Evolutionary conservation across 305 asterid genomes (phyloP).

Genomic region (Fraxinus platypoda): DNA sequence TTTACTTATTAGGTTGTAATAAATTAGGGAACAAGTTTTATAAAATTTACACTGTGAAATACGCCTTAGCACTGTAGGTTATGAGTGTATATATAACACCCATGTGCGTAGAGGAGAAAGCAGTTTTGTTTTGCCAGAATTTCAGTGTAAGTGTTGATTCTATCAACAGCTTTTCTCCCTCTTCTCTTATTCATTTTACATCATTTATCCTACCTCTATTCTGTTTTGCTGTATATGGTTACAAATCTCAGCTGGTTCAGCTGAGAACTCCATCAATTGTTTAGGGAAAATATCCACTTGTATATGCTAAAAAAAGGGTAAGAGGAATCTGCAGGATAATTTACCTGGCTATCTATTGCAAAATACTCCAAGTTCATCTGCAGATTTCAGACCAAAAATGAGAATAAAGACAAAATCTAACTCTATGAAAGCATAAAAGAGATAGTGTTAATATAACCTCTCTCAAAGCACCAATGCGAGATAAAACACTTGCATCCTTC

Average conservation of each 20-base stretch:
- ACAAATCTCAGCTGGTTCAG: background rate
- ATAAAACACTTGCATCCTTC: constrained; percentile 75
- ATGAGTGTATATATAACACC: background rate
- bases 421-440: constrained; percentile 16
- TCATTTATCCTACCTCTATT: background rate
- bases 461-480: constrained; percentile 97
- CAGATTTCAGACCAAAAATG: constrained; percentile 37
- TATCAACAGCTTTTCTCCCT: background rate
- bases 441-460: constrained; percentile 52
- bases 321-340: constrained; percentile 22
- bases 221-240: background rate
- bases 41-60: background rate
- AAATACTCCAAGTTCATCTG: constrained; percentile 99
- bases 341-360: constrained; percentile 95
- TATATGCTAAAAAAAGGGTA: background rate
- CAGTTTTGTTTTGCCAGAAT: background rate
- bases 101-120: background rate
- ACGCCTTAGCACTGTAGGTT: background rate
- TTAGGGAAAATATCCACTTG: background rate
- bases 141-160: background rate
- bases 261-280: background rate
- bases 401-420: constrained; percentile 30
- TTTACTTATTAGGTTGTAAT: background rate
- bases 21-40: background rate
- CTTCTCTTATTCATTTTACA: background rate